These are phyloP conservation scores for Ottelia alismoides DNA, from an alignment of 106 monocot genomes.

Conservation along the genomic window DNA sequence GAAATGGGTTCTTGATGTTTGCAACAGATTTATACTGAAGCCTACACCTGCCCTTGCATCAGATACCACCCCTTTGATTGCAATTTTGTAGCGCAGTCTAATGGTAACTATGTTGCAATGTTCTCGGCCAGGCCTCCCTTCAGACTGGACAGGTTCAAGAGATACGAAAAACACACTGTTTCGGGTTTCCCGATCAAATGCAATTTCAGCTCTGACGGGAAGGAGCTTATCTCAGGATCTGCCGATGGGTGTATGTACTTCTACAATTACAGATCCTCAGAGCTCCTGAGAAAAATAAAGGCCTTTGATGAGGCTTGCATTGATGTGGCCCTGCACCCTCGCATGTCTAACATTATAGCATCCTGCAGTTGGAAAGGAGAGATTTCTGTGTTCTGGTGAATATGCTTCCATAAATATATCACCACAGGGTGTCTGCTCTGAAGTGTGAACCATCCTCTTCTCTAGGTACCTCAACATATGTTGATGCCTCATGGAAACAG, in stretches of 20 bases:
- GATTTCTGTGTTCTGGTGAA: constrained; percentile 32
- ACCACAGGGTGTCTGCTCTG: no score
- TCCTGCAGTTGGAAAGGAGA: constrained; percentile 65
- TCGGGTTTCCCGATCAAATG: constrained; percentile 75
- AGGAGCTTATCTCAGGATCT: constrained; percentile 51
- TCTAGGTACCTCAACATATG: no score
- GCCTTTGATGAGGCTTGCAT: constrained; percentile 60
- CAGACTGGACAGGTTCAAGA: constrained; percentile 57
- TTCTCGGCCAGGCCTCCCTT: constrained; percentile 55
- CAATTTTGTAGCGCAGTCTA: constrained; percentile 65
- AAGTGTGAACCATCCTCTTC: no score
- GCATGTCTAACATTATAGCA: constrained; percentile 39
- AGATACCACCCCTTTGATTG: constrained; percentile 58
- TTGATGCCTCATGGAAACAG: no score
- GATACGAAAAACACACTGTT: constrained; percentile 60
- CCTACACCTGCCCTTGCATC: no score
- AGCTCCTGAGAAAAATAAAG: constrained; percentile 40
- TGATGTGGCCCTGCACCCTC: constrained; percentile 54
- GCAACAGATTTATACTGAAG: constrained; percentile 63
- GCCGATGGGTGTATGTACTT: constrained; percentile 67
- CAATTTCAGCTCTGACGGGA: constrained; percentile 53
- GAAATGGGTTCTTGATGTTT: not conserved
- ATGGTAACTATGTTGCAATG: constrained; percentile 77
- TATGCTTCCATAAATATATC: no score
- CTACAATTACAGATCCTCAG: constrained; percentile 35